Evolutionary conservation across 2,329 filamentous ascomycete genomes (phyloP).

Genomic region (Colletotrichum sp.): DNA sequence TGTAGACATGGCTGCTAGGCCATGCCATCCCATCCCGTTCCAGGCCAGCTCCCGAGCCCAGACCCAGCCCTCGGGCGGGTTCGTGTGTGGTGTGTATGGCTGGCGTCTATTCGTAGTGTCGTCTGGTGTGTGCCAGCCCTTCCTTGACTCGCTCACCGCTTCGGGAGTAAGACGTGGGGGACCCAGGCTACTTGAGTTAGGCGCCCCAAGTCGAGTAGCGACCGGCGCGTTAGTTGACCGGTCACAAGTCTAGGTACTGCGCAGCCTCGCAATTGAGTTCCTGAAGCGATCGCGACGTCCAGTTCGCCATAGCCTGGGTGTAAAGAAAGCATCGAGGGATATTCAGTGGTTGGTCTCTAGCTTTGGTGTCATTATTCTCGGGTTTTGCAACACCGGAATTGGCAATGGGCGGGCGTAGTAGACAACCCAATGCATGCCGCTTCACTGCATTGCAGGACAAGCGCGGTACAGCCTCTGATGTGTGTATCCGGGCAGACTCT

Average conservation of each 20-base stretch:
- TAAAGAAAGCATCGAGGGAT: not conserved
- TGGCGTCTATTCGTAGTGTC: not conserved
- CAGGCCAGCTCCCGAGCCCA: not conserved
- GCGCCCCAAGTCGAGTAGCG: not conserved
- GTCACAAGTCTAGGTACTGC: not conserved
- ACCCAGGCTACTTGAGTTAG: not conserved
- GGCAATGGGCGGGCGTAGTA: not conserved
- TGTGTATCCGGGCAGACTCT: not conserved
- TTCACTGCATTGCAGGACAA: not conserved
- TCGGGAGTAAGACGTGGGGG: constrained; percentile 2
- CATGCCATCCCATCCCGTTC: constrained; percentile 1
- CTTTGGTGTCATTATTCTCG: not conserved
- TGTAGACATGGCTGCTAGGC: not conserved
- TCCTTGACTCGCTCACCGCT: constrained; percentile 24
- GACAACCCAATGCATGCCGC: not conserved
- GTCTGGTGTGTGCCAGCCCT: constrained; percentile 1
- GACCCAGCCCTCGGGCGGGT: not conserved
- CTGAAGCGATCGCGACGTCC: not conserved
- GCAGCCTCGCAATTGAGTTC: not conserved
- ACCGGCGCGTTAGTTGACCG: not conserved
- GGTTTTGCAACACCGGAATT: not conserved
- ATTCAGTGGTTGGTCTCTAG: not conserved
- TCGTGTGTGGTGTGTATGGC: not conserved
- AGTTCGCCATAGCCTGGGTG: not conserved
- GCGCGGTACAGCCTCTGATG: not conserved